These are phyloP conservation scores for Triticum turgidum DNA, from an alignment of 176 grass and related monocot species.

Conservation along the genomic window DNA sequence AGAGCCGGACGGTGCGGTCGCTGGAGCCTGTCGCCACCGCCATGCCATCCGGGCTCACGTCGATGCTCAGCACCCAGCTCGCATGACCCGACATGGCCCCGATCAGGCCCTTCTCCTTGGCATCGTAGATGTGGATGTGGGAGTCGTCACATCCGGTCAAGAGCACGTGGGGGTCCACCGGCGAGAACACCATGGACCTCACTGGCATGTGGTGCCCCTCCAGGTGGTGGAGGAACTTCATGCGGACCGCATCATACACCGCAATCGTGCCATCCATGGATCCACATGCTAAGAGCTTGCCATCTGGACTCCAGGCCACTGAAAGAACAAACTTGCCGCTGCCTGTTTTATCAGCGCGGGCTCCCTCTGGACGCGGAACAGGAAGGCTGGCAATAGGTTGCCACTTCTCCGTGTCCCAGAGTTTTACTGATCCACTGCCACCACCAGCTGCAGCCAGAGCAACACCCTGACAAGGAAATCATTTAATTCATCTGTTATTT, in stretches of 20 bases:
- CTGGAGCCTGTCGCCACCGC: constrained; percentile 78
- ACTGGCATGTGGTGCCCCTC: constrained; percentile 90
- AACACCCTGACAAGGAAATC: constrained; percentile 46
- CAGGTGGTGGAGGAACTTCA: constrained; percentile 90
- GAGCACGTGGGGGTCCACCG: constrained; percentile 71
- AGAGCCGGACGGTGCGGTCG: constrained; percentile 70
- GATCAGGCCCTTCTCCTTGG: constrained; percentile 74
- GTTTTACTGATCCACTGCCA: constrained; percentile 76
- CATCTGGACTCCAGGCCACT: constrained; percentile 90
- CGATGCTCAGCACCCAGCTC: constrained; percentile 79
- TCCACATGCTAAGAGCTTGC: constrained; percentile 73
- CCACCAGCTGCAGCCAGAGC: constrained; percentile 90
- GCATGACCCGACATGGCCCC: constrained; percentile 84
- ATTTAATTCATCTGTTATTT: neutral
- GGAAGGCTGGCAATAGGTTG: constrained; percentile 55
- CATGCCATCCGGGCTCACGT: constrained; percentile 71
- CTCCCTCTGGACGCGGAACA: constrained; percentile 69
- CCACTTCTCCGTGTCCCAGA: constrained; percentile 87
- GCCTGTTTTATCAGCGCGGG: constrained; percentile 65
- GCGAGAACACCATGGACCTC: constrained; percentile 88
- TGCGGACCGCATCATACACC: constrained; percentile 59
- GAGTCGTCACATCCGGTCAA: constrained; percentile 79
- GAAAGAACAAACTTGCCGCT: constrained; percentile 76
- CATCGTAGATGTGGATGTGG: constrained; percentile 89
- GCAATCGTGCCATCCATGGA: constrained; percentile 83